Conservation (phyloP, 139 green algal species). For the Tetradesmus lagerheimii region DNA sequence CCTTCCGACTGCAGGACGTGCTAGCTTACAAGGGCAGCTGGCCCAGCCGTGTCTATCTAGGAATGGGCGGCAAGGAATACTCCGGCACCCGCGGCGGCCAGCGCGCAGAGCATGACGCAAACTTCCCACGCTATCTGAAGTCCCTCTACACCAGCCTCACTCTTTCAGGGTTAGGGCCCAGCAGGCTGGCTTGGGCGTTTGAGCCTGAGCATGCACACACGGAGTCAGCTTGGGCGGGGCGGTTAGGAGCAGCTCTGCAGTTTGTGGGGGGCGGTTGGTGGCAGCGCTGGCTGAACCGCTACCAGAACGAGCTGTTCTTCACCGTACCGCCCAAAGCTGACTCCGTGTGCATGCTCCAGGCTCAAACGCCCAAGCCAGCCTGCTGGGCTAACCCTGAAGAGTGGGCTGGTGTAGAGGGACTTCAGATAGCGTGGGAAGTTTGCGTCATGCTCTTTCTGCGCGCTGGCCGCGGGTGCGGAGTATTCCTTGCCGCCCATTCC, state of each 20-base stretch:
- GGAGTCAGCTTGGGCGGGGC: conserved; percentile 4
- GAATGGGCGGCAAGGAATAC: conserved; percentile 17
- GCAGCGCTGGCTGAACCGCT: background rate
- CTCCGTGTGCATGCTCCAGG: background rate
- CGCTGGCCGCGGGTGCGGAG: background rate
- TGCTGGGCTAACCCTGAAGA: background rate
- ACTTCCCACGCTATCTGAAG: background rate
- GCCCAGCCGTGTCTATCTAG: background rate
- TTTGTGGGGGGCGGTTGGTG: background rate
- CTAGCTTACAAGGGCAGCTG: background rate
- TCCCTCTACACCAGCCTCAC: background rate
- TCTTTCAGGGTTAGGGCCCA: background rate
- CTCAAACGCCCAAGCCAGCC: background rate
- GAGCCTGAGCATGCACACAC: background rate
- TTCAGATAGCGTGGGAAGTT: background rate
- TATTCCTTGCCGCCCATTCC: conserved; percentile 17
- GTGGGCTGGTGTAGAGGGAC: background rate
- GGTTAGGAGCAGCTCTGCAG: background rate
- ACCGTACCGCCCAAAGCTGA: background rate
- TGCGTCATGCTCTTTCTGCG: conserved; percentile 1
- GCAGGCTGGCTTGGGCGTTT: background rate
- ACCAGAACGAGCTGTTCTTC: background rate
- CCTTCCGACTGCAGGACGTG: no score
- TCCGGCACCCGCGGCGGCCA: background rate
- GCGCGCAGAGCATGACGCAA: background rate